A percentile compares a stretch with the other conserved stretches of the same genome.
These are phyloP conservation scores for Jamesozyma piceae DNA, from an alignment of 805 yeast species.

Conservation along the genomic window DNA sequence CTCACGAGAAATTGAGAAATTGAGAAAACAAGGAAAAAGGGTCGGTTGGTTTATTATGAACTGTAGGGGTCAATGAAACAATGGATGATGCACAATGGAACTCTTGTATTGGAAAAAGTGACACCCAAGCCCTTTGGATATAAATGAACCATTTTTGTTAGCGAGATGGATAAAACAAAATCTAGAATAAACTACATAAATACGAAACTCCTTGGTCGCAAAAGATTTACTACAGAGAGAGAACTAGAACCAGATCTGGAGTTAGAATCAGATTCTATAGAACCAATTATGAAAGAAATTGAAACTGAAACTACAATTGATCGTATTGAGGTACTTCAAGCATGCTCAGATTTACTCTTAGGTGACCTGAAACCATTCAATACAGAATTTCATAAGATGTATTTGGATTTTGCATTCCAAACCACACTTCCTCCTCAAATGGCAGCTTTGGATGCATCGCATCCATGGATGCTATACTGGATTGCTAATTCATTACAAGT, in stretches of 20 bases:
- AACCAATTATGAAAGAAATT: slow-evolving; percentile 17
- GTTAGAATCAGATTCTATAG: slow-evolving; percentile 8
- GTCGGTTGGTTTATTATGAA: too few relatives aligned
- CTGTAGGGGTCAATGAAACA: too few relatives aligned
- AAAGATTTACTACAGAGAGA: slow-evolving; percentile 12
- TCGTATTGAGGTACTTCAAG: slow-evolving; percentile 18
- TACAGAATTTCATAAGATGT: slow-evolving; percentile 35
- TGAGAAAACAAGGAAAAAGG: too few relatives aligned
- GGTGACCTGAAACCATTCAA: slow-evolving; percentile 8
- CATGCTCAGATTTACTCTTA: slow-evolving; percentile 11
- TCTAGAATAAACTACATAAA: slow-evolving; percentile 10
- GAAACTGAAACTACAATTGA: slow-evolving; percentile 26
- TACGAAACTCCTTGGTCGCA: slow-evolving; percentile 17
- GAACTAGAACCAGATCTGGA: slow-evolving; percentile 6
- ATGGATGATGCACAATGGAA: too few relatives aligned
- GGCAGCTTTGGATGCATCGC: slow-evolving; percentile 71
- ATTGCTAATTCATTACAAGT: slow-evolving; percentile 44
- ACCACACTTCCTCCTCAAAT: slow-evolving; percentile 43
- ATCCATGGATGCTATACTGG: slow-evolving; percentile 90
- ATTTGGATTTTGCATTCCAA: slow-evolving; percentile 34
- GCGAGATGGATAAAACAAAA: not conserved
- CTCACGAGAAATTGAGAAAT: too few relatives aligned
- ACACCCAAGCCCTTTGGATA: not conserved
- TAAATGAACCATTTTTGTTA: not conserved
- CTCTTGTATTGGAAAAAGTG: too few relatives aligned